Evolutionary conservation across 2,329 filamentous ascomycete genomes (phyloP), one percentile per base, ranked within the genome.

Genomic region (Lasiodiplodia sp.): DNA sequence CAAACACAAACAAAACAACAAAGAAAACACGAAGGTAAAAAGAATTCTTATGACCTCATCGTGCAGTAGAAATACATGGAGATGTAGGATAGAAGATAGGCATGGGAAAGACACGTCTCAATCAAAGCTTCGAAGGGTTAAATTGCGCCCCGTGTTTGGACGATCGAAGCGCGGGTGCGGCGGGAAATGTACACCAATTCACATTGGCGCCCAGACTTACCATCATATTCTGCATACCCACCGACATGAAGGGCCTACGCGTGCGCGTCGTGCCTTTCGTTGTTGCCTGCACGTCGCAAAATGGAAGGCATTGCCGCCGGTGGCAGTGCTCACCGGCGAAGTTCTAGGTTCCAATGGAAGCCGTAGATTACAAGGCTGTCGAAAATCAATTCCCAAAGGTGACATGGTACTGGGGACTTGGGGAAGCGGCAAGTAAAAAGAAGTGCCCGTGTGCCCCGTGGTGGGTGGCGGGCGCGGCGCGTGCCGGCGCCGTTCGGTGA

Each of bases 391-490:
- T 47, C 44, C 18, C 25, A 21, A 57, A 6, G 4, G 4, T 21
- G 37, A 60, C 57, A 60, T n/a, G 57, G 57, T 47, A 44, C 57
- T 38, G 57, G 57, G 57, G 55, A 38, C 21, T 25, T 18, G 57
- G 57, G 57, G 57, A 47, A 47, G 21, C 57, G 57, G 38, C 23
- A 23, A 16, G 57, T n/a, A 44, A 12, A 31, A 12, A 44, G 57
- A 40, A 18, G 51, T 31, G 16, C 37, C 23, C 21, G 38, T 44
- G 56, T 60, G 44, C 14, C 44, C 44, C 44, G 21, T 47, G 44
- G 44, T n/a, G 18, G n/a, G 44, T 47, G 44, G 44, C 44, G 31
- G 31, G 57, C 38, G 57, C 44, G 57, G 57, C 57, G 57, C 57
- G 23, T 21, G n/a, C 37, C 37, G 37, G 57, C 51, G 51, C 55